Evolutionary conservation across 192 early-diverging fungal genomes (phyloP).

Genomic region (Coemansia sp.): DNA sequence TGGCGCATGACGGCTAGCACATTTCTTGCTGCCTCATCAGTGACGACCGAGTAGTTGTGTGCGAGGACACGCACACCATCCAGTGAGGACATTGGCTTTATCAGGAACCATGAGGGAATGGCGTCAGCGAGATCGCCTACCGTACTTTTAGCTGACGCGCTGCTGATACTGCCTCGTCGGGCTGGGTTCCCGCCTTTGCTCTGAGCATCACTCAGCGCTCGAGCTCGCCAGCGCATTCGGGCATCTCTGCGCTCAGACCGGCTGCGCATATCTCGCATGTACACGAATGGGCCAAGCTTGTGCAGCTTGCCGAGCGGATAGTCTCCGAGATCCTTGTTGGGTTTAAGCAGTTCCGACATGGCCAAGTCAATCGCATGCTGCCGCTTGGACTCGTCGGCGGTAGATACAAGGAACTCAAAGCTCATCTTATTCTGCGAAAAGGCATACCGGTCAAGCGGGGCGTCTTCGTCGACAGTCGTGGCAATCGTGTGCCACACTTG

Average conservation of each 20-base stretch:
- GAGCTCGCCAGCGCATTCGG: constrained; percentile 28
- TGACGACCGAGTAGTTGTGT: constrained; percentile 54
- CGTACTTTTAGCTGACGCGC: not conserved
- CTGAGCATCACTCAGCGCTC: constrained; percentile 27
- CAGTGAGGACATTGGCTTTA: constrained; percentile 35
- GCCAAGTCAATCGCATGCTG: constrained; percentile 41
- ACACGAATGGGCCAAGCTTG: constrained; percentile 37
- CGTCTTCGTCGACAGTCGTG: constrained; percentile 51
- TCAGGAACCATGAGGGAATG: constrained; percentile 55
- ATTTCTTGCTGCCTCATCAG: constrained; percentile 41
- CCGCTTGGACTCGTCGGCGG: constrained; percentile 25
- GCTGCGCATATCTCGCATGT: constrained; percentile 53
- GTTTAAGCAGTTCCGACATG: constrained; percentile 44
- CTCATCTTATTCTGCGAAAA: constrained; percentile 51
- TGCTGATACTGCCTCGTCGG: not conserved
- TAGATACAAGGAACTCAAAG: constrained; percentile 37
- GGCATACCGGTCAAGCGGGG: constrained; percentile 40
- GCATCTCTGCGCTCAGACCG: constrained; percentile 41
- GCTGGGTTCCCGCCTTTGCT: not conserved
- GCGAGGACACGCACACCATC: constrained; percentile 55
- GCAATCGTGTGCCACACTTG: constrained; percentile 57
- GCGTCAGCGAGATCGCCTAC: constrained; percentile 33
- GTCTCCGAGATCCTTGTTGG: constrained; percentile 4
- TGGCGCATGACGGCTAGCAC: constrained; percentile 53
- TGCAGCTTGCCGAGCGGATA: constrained; percentile 39